Conservation (phyloP, 106 monocot genomes). For the Apostasia ramifera region DNA sequence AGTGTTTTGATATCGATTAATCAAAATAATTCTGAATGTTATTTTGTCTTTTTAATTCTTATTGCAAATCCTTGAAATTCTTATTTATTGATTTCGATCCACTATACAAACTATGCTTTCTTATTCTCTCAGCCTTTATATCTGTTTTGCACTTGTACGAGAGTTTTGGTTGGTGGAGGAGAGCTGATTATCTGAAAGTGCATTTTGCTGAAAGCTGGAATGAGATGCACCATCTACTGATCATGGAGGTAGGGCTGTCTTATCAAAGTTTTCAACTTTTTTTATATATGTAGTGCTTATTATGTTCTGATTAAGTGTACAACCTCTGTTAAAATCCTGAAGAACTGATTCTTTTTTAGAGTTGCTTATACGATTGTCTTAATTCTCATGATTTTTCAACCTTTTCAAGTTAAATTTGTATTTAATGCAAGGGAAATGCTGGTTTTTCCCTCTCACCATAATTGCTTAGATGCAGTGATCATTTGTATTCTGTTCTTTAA, state of each 20-base stretch:
- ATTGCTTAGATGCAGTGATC: too few species aligned
- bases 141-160: slow-evolving; percentile 97
- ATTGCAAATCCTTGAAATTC: neutral
- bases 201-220: slow-evolving; percentile 99
- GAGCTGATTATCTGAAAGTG: slow-evolving; percentile 97
- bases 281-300: neutral
- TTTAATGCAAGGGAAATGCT: too few species aligned
- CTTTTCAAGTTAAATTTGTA: too few species aligned
- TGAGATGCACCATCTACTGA: slow-evolving; percentile 96
- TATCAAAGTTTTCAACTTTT: neutral
- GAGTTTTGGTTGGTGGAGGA: slow-evolving; percentile 98
- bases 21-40: neutral
- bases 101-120: neutral
- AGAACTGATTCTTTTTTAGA: too few species aligned
- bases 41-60: neutral
- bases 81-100: neutral
- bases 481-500: neutral
- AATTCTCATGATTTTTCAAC: too few species aligned
- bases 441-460: too few species aligned
- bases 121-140: slow-evolving; percentile 63
- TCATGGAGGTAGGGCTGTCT: slow-evolving; percentile 74
- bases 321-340: neutral
- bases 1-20: slow-evolving; percentile 13
- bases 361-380: too few species aligned
- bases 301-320: neutral